Conservation (phyloP, 2,329 filamentous ascomycete species). For the Aspergillus ibericus region DNA sequence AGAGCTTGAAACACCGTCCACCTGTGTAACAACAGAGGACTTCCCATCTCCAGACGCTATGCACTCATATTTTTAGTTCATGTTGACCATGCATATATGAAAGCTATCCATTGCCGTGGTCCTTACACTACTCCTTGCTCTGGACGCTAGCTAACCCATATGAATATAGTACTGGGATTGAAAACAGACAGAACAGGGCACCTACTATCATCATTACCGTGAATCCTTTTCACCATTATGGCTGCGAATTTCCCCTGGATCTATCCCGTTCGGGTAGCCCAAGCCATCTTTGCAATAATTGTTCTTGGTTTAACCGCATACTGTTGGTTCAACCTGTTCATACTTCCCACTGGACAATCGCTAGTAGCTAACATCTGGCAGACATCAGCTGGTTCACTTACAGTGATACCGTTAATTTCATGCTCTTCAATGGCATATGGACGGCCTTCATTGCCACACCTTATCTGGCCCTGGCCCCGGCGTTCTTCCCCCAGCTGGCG, state of each 20-base stretch:
- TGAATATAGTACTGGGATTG: not conserved
- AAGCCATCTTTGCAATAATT: conserved; percentile 69
- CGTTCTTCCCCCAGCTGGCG: conserved; percentile 60
- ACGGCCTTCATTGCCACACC: conserved; percentile 66
- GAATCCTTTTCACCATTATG: conserved; percentile 4
- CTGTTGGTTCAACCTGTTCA: conserved; percentile 50
- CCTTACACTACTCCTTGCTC: not conserved
- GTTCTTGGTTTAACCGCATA: conserved; percentile 75
- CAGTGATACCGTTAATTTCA: conserved; percentile 64
- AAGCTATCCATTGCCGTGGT: not conserved
- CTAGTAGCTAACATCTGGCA: conserved; percentile 31
- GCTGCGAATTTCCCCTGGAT: conserved; percentile 26
- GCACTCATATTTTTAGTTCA: not conserved
- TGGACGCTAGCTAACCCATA: not conserved
- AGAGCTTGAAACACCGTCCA: not conserved
- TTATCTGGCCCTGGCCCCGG: conserved; percentile 69
- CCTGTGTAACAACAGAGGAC: not conserved
- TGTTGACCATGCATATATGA: not conserved
- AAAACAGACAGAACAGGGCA: not conserved
- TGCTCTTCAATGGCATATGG: conserved; percentile 78
- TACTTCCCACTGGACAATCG: not conserved
- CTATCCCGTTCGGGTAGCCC: conserved; percentile 62
- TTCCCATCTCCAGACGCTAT: not conserved
- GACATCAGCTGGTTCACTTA: conserved; percentile 53
- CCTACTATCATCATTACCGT: not conserved